Base-by-base conservation (phyloP, 2,329 filamentous ascomycete species). In the Rutstroemia sp. region DNA sequence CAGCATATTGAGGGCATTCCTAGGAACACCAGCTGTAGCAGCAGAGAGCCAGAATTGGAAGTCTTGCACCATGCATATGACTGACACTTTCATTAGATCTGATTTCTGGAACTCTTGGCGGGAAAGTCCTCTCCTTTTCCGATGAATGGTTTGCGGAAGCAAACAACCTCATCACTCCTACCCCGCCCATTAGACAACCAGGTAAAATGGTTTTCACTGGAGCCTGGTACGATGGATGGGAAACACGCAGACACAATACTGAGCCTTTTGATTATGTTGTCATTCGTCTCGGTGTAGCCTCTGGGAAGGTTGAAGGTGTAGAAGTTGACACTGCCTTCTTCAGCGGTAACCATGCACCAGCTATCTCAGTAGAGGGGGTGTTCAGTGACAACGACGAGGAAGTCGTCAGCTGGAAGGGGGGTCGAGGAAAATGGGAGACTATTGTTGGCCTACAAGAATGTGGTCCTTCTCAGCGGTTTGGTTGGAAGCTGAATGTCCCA, bases 301-400 rank as follows among this genome's bases (percentile, higher is more conserved):
- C 84, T 1, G 89, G 88, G 48, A 85, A 78, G 16, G 80, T 92
- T 27, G 78, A 81, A 58, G 89, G 89, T 16, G 75, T 92, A 48
- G 89, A 92, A 73, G 78, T 92, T 61, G 88, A 92, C 72, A 92
- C 89, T 2, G 83, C 87, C 50, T 89, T 85, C 75, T 94, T 92
- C 77, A 84, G 80, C 58, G 89, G 89, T 58, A 92, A 92, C 73
- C 86, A 92, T 68, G 89, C 88, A 6, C 88, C 88, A 1, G 86
- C 84, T 61, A 82, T 92, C 66, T 88, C 84, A 0, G 86, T 94
- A 17, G 84, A 92, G 69, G 89, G 87, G 47, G 83, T 83, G 69
- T 90, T 89, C 73, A 81, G 76, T 62, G 74, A 76, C 21, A 75
- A 81, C 63, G 84, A 88, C 62, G 81, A 86, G 58, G 82, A 87